A percentile compares a stretch with the other conserved stretches of the same genome.
phyloP scores from a whole-genome alignment of 805 yeast species.

The Zygoascus flipseniorum region DNA sequence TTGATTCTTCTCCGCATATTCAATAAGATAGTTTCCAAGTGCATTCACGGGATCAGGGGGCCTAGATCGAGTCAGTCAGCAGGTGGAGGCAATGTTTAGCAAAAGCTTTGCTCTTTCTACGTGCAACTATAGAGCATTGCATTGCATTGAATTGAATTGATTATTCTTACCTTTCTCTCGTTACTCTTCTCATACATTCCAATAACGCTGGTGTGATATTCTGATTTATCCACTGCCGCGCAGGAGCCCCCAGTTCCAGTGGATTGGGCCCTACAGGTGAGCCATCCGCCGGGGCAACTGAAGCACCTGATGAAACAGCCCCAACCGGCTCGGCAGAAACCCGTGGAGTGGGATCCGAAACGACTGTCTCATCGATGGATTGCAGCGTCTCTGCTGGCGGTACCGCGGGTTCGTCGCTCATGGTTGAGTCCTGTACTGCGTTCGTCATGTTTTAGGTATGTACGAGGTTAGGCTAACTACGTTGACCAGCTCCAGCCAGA shows the following conservation, averaged over 20 bases:
- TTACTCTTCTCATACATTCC: constrained; percentile 53
- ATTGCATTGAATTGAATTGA: too few relatives aligned
- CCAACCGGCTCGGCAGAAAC: not conserved
- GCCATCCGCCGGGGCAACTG: not conserved
- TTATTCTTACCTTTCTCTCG: constrained; percentile 29
- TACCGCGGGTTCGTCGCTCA: not conserved
- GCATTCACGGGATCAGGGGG: constrained; percentile 20
- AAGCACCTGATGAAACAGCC: not conserved
- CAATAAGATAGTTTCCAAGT: constrained; percentile 18
- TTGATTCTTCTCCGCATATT: constrained; percentile 8
- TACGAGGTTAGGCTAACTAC: not conserved
- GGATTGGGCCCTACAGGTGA: not conserved
- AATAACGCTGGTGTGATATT: constrained; percentile 54
- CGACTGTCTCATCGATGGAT: not conserved
- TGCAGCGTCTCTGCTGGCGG: not conserved
- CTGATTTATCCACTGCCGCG: constrained; percentile 58
- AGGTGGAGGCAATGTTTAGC: not conserved
- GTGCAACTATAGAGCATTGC: too few relatives aligned
- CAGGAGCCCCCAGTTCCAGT: constrained; percentile 45
- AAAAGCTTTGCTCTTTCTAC: too few relatives aligned
- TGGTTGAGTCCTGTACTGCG: not conserved
- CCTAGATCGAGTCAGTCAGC: constrained; percentile 4
- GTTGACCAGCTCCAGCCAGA: not conserved
- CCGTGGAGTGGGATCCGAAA: not conserved
- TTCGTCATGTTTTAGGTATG: not conserved